A percentile compares a stretch with the other conserved stretches of the same genome.
phyloP scores from a whole-genome alignment of 257 asterid genomes.

The Jacaranda copaia region DNA sequence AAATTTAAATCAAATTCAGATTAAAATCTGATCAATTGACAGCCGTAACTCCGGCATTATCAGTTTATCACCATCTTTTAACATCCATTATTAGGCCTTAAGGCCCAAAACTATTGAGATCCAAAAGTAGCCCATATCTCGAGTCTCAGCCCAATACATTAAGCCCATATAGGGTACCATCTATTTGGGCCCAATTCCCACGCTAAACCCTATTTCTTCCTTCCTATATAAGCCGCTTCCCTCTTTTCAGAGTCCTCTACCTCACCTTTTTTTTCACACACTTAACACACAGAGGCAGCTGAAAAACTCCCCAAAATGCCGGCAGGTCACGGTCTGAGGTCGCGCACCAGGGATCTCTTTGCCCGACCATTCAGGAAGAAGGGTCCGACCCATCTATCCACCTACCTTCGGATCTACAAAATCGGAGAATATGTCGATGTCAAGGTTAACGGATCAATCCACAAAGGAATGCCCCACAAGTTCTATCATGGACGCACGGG shows the following conservation, averaged over 20 bases:
- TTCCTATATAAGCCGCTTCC: slow-evolving; percentile 24
- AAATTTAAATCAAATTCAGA: too few relatives aligned
- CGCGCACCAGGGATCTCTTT: slow-evolving; percentile 68
- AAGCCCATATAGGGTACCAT: background rate
- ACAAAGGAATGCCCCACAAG: slow-evolving; percentile 77
- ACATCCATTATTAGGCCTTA: background rate
- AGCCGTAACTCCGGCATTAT: too few relatives aligned
- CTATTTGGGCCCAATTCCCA: slow-evolving; percentile 23
- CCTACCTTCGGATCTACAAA: slow-evolving; percentile 60
- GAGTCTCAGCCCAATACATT: slow-evolving; percentile 2
- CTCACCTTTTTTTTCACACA: slow-evolving; percentile 15
- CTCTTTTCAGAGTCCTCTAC: background rate
- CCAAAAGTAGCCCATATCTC: background rate
- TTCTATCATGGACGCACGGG: slow-evolving; percentile 78
- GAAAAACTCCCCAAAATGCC: slow-evolving; percentile 49
- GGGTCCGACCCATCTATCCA: slow-evolving; percentile 62
- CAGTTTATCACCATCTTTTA: too few relatives aligned
- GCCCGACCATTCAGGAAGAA: slow-evolving; percentile 63
- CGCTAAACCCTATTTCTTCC: slow-evolving; percentile 33
- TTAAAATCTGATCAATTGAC: too few relatives aligned
- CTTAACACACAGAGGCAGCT: slow-evolving; percentile 19
- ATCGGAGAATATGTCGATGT: slow-evolving; percentile 70
- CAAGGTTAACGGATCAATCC: slow-evolving; percentile 67
- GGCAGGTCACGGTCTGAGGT: slow-evolving; percentile 71
- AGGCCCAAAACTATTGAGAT: background rate